Conservation (phyloP, 768 basidiomycete species). For the Calvatia gigantea region DNA sequence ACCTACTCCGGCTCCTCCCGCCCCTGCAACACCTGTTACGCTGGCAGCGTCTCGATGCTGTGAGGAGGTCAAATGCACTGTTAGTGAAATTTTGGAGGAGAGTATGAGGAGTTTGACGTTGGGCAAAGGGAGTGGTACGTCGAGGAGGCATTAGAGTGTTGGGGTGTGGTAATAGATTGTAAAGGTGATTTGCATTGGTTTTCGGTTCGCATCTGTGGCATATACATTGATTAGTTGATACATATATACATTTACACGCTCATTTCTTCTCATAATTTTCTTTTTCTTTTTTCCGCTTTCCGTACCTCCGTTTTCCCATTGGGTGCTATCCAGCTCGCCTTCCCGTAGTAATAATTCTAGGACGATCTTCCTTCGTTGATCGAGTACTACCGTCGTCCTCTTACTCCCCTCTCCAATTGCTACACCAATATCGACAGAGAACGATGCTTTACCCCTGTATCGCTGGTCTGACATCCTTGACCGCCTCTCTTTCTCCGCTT, state of each 20-base stretch:
- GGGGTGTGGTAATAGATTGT: not conserved
- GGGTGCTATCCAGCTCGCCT: too few relatives aligned
- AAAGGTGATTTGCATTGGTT: not conserved
- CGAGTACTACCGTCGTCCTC: too few relatives aligned
- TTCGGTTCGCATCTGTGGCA: not conserved
- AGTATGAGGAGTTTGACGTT: conserved; percentile 66
- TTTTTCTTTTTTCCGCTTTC: not conserved
- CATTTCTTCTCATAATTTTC: conserved; percentile 12
- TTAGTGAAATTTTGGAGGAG: conserved; percentile 52
- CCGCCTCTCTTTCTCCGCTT: too few relatives aligned
- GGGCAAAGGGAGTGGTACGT: conserved; percentile 39
- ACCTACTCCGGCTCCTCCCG: conserved; percentile 20
- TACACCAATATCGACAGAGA: too few relatives aligned
- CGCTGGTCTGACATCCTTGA: too few relatives aligned
- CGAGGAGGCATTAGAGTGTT: conserved; percentile 11
- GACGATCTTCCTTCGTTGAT: too few relatives aligned
- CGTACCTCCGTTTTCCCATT: too few relatives aligned
- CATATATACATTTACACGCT: not conserved
- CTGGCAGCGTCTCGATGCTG: not conserved
- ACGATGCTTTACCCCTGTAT: too few relatives aligned
- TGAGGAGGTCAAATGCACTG: conserved; percentile 16
- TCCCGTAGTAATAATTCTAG: too few relatives aligned
- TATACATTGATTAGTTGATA: not conserved
- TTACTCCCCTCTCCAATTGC: too few relatives aligned
- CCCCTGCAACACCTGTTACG: conserved; percentile 10